Evolutionary conservation across 2,329 filamentous ascomycete genomes (phyloP).

Genomic region (Colletotrichum sp.): DNA sequence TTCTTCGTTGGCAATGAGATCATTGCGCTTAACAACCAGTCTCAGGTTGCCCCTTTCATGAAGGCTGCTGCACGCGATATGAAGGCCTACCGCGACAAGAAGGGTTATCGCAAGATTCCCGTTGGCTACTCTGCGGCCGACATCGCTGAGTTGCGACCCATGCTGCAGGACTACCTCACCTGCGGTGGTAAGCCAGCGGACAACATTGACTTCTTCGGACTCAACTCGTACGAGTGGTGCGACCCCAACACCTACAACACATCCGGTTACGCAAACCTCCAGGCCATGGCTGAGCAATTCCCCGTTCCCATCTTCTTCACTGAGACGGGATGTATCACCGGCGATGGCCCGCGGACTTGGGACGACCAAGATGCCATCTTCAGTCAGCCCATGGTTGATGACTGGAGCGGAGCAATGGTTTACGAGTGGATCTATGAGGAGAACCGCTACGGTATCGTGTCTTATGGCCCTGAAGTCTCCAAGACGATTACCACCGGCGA

Average conservation of each 20-base stretch:
- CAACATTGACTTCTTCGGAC: slow-evolving; percentile 80
- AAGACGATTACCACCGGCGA: slow-evolving; percentile 57
- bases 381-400: slow-evolving; percentile 71
- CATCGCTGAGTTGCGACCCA: slow-evolving; percentile 70
- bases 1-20: slow-evolving; percentile 93
- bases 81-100: slow-evolving; percentile 78
- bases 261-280: slow-evolving; percentile 74
- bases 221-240: slow-evolving; percentile 89
- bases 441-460: slow-evolving; percentile 83
- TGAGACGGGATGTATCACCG: slow-evolving; percentile 81
- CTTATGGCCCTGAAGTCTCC: slow-evolving; percentile 69
- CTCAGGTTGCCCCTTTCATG: slow-evolving; percentile 77
- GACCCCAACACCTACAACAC: slow-evolving; percentile 61
- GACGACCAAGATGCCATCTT: slow-evolving; percentile 80
- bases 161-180: slow-evolving; percentile 74
- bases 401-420: slow-evolving; percentile 79
- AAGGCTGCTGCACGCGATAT: slow-evolving; percentile 83
- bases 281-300: slow-evolving; percentile 71
- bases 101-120: slow-evolving; percentile 81
- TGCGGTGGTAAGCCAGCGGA: slow-evolving; percentile 75
- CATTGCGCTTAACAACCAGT: slow-evolving; percentile 66
- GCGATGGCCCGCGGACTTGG: slow-evolving; percentile 64
- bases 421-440: slow-evolving; percentile 91
- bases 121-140: slow-evolving; percentile 89
- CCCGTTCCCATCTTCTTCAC: slow-evolving; percentile 90